A percentile compares a stretch with the other conserved stretches of the same genome.
phyloP scores from a whole-genome alignment of 345 rosid species.

The Ceriops zippeliana region DNA sequence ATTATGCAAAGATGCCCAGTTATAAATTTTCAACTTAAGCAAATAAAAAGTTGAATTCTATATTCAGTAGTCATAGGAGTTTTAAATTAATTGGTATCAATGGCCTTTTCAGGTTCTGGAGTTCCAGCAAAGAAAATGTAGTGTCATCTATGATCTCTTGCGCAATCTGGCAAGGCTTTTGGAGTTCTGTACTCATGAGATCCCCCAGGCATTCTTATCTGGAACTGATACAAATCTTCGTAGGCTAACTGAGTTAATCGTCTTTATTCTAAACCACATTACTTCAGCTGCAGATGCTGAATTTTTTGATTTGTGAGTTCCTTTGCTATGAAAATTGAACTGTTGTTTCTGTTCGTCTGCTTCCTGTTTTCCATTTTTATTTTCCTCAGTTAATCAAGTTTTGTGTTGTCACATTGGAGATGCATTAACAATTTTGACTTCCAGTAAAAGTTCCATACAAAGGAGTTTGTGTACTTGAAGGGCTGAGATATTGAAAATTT shows the following conservation, averaged over 20 bases:
- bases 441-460: too few relatives aligned
- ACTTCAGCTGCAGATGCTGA: slow-evolving; percentile 84
- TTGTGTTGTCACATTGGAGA: background rate
- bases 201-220: slow-evolving; percentile 74
- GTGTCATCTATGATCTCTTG: slow-evolving; percentile 84
- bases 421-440: background rate
- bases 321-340: background rate
- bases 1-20: too few relatives aligned
- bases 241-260: slow-evolving; percentile 78
- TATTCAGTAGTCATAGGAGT: background rate
- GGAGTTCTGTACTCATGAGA: slow-evolving; percentile 86
- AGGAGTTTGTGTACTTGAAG: too few relatives aligned
- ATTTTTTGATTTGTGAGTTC: slow-evolving; percentile 84
- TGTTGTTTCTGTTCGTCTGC: background rate
- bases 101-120: slow-evolving; percentile 54
- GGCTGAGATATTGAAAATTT: too few relatives aligned
- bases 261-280: slow-evolving; percentile 76
- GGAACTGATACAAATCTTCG: slow-evolving; percentile 88
- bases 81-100: background rate
- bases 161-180: slow-evolving; percentile 86
- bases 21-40: too few relatives aligned
- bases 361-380: slow-evolving; percentile 1
- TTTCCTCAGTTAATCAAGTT: background rate
- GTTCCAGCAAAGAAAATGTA: slow-evolving; percentile 85
- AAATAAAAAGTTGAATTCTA: too few relatives aligned